Evolutionary conservation across 129 eudicot species (phyloP).

Genomic region (Saposhnikovia divaricata): DNA sequence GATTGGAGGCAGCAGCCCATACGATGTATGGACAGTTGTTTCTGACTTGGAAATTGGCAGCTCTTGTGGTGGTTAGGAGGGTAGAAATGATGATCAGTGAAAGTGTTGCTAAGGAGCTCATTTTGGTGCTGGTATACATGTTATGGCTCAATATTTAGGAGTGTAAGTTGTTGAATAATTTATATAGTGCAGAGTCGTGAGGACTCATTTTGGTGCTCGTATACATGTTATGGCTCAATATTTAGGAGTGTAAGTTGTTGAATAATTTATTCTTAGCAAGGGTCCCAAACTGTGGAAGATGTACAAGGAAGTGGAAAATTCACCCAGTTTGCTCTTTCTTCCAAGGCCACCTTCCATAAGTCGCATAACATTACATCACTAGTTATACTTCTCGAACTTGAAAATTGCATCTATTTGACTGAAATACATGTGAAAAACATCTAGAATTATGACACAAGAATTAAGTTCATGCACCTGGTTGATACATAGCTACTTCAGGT

Average conservation of each 20-base stretch:
- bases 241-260: not conserved
- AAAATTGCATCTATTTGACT: too few species aligned
- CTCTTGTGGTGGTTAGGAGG: constrained; percentile 15
- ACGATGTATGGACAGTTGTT: constrained; percentile 50
- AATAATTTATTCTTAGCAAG: not conserved
- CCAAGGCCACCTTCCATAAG: too few species aligned
- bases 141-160: not conserved
- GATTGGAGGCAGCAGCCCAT: constrained; percentile 60
- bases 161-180: not conserved
- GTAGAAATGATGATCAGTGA: not conserved
- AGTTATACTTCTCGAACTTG: too few species aligned
- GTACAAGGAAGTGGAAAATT: too few species aligned
- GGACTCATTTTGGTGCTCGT: not conserved
- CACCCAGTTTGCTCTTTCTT: too few species aligned
- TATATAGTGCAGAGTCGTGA: too few species aligned
- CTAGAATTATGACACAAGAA: too few species aligned
- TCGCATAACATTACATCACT: too few species aligned
- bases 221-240: not conserved
- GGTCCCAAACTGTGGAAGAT: too few species aligned
- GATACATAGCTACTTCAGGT: too few species aligned
- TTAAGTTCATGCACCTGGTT: too few species aligned
- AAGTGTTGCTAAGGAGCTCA: not conserved
- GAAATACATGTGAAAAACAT: too few species aligned
- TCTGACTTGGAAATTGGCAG: constrained; percentile 24
- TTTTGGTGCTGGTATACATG: not conserved